Base-by-base conservation (phyloP, 2,329 filamentous ascomycete species). In the Pestalotiopsis sp. region DNA sequence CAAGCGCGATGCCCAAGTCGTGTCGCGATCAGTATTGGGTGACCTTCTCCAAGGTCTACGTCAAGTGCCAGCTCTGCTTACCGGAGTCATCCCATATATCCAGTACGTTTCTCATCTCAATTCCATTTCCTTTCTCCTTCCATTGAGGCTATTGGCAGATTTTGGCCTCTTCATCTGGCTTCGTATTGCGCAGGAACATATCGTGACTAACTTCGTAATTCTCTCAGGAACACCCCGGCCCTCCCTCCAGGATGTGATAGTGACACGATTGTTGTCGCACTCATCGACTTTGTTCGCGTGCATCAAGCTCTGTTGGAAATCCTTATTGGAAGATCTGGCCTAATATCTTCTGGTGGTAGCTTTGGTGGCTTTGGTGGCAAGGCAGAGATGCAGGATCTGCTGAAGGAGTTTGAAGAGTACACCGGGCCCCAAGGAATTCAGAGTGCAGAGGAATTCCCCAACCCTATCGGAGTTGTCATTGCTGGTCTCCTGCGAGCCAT, bases 221-320 rank as follows among this genome's bases (percentile, higher is more conserved):
- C n/a, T n/a, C 41, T n/a, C n/a, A 52, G 45, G 20, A 52, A 52
- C n/a, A 52, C 65, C 11, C 6, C 65, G 6, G 25, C 57, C 36
- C 61, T 69, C 25, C 65, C 68, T 1, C 38, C 65, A 17, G 68
- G 68, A 38, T 69, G 68, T 20, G 59, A 69, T 52, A 65, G 61
- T 39, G 68, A 69, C 36, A 69, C 68, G 52, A 65, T 69, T 39
- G 68, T 69, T 4, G 65, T 69, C 14, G 68, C 68, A 1, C 61
- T 67, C n/a, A 69, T 69, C 57, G 65, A 69, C 52, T 67, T 69
- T 27, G 68, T 69, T 41, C 62, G 57, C 23, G 67, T 69, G 14
- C 68, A 69, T 27, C 65, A 67, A 39, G 68, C 68, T 9, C 39
- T 69, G 11, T 61, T 69, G 9, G 52, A 69, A 12, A 62, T 69